Evolutionary conservation across 2,329 filamentous ascomycete genomes (phyloP), one percentile per base, ranked within the genome.

Genomic region (Gremmenia infestans): DNA sequence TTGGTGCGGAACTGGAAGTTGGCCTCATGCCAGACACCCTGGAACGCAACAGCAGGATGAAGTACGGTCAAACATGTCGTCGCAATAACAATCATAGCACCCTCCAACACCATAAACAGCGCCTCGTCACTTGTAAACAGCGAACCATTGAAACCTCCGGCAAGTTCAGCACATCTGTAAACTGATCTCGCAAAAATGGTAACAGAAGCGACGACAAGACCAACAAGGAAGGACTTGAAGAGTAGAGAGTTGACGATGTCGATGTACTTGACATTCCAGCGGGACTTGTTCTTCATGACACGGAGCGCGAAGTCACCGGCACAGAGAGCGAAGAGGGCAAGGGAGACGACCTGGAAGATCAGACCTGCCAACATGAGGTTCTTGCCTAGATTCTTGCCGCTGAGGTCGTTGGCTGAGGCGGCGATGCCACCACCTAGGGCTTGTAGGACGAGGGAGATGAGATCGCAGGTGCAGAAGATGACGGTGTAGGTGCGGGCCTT

Each of bases 371-470:
- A 65, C 67, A 75, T 73, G 52, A 74, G 65, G 48, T 73, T 65
- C 50, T 59, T 64, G 7, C 66, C 67, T 2, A 62, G 22, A 36
- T 65, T 51, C 6, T 12, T 68, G 58, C 2, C 63, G 60, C 17
- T 50, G 8, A 23, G 62, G 17, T 36, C 56, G 15, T 65, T 50
- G 11, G 78, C 78, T 3, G 73, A 72, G 11, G 80, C 78, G 7
- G 82, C 81, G 55, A 85, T 71, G 23, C 74, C 76, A 25, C 81
- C 82, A 52, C 82, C 82, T 57, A 78, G 75, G 61, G 79, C 81
- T 73, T 85, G 82, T 47, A 85, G 73, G 47, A 82, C 67, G 53
- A 85, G 76, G 61, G 79, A 83, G 50, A 78, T 78, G 19, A 84
- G 70, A 68, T 85, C 82, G 68, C 78, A 78, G 52, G 81, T 76